Percentiles rank a stretch among this genome's conserved stretches.
These are phyloP conservation scores for Arthrobotrys sphaeroides DNA, from an alignment of 2,329 filamentous ascomycete genomes.

Conservation along the genomic window DNA sequence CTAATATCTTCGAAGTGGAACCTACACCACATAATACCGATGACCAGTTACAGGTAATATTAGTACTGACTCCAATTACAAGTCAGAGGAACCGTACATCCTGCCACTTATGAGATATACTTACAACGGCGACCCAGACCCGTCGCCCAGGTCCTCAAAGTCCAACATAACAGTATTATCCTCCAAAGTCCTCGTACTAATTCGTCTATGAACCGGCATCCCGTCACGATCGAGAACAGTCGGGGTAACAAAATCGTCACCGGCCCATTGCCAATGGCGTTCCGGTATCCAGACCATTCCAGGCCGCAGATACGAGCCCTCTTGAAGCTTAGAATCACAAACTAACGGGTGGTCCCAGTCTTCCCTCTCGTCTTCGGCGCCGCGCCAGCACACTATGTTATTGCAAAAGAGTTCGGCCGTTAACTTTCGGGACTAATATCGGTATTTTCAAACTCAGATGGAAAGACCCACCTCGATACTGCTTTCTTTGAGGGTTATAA, in stretches of 20 bases:
- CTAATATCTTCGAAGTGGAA: slow-evolving; percentile 27
- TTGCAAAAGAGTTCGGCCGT: background rate
- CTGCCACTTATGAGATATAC: too few species aligned
- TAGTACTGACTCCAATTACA: too few species aligned
- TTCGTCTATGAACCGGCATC: background rate
- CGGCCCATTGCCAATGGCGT: background rate
- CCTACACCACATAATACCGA: too few species aligned
- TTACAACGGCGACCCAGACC: background rate
- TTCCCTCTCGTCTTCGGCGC: background rate
- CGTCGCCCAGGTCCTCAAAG: background rate
- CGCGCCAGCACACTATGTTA: slow-evolving; percentile 34
- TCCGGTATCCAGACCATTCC: slow-evolving; percentile 26
- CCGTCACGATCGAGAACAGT: background rate
- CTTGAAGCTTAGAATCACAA: slow-evolving; percentile 9
- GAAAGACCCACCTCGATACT: slow-evolving; percentile 18
- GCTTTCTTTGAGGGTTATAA: background rate
- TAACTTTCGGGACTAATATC: background rate
- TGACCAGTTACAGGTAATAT: too few species aligned
- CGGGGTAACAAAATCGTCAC: slow-evolving; percentile 10
- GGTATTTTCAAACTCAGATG: too few species aligned
- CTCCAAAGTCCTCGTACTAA: slow-evolving; percentile 4
- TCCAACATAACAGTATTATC: slow-evolving; percentile 26
- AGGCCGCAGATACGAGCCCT: background rate
- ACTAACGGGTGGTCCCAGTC: slow-evolving; percentile 23
- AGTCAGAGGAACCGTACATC: too few species aligned